A percentile compares a stretch with the other conserved stretches of the same genome.
phyloP scores from a whole-genome alignment of 2,329 filamentous ascomycete species.

The Tolypocladium pustulatum region DNA sequence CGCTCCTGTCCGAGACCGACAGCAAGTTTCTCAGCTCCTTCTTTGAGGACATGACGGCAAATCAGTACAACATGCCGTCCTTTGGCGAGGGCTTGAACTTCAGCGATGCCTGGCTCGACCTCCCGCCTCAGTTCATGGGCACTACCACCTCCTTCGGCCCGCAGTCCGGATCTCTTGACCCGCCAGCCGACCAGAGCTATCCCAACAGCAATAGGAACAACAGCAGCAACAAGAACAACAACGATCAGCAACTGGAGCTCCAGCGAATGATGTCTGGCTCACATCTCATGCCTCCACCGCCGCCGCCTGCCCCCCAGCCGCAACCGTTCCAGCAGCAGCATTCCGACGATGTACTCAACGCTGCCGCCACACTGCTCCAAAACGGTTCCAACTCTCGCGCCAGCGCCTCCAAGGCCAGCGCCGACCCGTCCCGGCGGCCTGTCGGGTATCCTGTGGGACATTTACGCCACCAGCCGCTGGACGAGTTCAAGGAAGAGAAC shows the following conservation, averaged over 20 bases:
- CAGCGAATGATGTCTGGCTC: conserved; percentile 12
- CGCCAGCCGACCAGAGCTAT: conserved; percentile 7
- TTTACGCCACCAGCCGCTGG: conserved; percentile 29
- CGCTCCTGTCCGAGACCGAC: conserved; percentile 54
- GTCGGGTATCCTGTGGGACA: conserved; percentile 27
- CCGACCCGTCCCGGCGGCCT: conserved; percentile 14
- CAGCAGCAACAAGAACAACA: neutral
- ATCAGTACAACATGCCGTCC: conserved; percentile 36
- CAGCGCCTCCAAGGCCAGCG: conserved; percentile 13
- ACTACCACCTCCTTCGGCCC: conserved; percentile 53
- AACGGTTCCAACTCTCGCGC: conserved; percentile 22
- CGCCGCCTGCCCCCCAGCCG: conserved; percentile 14
- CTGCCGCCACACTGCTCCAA: conserved; percentile 42
- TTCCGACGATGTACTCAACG: conserved; percentile 44
- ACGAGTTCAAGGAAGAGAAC: conserved; percentile 30
- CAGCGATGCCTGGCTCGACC: conserved; percentile 42
- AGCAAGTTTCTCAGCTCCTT: conserved; percentile 47
- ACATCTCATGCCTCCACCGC: conserved; percentile 24
- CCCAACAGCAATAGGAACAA: neutral
- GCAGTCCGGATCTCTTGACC: conserved; percentile 23
- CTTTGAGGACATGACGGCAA: conserved; percentile 42
- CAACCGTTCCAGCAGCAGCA: conserved; percentile 14
- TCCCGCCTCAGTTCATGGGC: conserved; percentile 56
- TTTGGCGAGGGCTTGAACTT: conserved; percentile 41
- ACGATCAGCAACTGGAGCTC: conserved; percentile 6